phyloP scores from a whole-genome alignment of 495 filamentous ascomycete genomes.

The Cercophora samala region DNA sequence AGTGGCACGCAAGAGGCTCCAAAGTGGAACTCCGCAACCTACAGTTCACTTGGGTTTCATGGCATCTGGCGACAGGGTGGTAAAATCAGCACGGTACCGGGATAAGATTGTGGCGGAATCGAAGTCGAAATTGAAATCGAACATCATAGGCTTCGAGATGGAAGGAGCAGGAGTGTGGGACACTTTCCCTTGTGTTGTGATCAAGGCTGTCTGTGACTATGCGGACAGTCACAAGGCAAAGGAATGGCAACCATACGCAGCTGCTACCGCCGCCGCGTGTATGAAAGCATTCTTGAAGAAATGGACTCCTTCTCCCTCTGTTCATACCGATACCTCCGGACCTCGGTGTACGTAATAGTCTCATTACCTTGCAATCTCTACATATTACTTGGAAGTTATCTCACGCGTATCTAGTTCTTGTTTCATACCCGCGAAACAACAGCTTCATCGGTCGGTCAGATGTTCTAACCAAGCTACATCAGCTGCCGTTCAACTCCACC shows the following conservation, averaged over 20 bases:
- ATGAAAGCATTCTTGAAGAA: background rate
- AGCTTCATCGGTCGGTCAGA: constrained; percentile 32
- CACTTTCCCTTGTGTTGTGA: background rate
- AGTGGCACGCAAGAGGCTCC: background rate
- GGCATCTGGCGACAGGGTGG: background rate
- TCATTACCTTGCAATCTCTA: background rate
- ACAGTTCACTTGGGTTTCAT: background rate
- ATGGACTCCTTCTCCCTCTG: background rate
- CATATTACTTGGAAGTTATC: constrained; percentile 14
- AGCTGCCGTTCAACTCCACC: background rate
- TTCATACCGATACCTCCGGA: background rate
- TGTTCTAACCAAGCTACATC: constrained; percentile 24
- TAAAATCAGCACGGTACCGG: background rate
- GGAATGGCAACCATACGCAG: background rate
- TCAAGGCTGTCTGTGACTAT: constrained; percentile 3
- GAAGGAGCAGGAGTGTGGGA: background rate
- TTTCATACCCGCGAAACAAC: constrained; percentile 24
- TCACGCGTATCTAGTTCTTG: constrained; percentile 13
- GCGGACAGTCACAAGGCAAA: background rate
- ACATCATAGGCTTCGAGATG: background rate
- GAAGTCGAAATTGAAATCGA: background rate
- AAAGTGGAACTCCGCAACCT: background rate
- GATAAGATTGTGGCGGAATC: background rate
- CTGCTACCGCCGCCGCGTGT: background rate
- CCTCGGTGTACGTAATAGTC: background rate